A percentile compares a stretch with the other conserved stretches of the same genome.
phyloP scores from a whole-genome alignment of 2,329 filamentous ascomycete genomes.

The Aquanectria penicillioides region DNA sequence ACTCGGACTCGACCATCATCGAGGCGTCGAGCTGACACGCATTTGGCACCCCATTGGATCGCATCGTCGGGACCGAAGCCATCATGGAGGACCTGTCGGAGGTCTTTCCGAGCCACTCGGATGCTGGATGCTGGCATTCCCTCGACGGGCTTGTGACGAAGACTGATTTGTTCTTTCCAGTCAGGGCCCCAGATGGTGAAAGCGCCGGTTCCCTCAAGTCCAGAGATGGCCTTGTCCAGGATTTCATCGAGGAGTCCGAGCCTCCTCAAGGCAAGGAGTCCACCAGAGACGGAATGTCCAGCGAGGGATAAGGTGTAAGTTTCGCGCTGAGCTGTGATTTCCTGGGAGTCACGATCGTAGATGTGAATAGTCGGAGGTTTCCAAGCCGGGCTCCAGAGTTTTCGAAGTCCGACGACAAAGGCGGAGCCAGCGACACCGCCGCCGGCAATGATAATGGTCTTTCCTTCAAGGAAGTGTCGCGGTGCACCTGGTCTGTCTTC shows the following conservation, averaged over 20 bases:
- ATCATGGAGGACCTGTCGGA: conserved; percentile 48
- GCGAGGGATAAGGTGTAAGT: conserved; percentile 53
- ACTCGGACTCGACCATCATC: conserved; percentile 39
- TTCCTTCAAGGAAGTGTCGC: conserved; percentile 49
- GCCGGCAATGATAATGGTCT: conserved; percentile 55
- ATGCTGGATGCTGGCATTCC: conserved; percentile 50
- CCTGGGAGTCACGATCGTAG: conserved; percentile 53
- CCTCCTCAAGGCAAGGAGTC: conserved; percentile 50
- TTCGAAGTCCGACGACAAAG: conserved; percentile 52
- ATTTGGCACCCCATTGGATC: conserved; percentile 41
- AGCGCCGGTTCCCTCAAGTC: conserved; percentile 40
- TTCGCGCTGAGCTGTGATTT: conserved; percentile 43
- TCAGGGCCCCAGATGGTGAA: conserved; percentile 54
- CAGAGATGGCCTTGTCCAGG: conserved; percentile 45
- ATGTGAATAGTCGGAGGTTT: conserved; percentile 49
- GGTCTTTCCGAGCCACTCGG: conserved; percentile 49
- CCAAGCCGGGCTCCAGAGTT: conserved; percentile 47
- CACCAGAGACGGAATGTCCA: conserved; percentile 47
- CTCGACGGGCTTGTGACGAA: conserved; percentile 43
- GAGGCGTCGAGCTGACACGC: conserved; percentile 36
- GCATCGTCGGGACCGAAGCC: conserved; percentile 25
- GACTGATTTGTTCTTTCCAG: conserved; percentile 48
- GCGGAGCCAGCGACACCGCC: conserved; percentile 55
- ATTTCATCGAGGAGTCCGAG: conserved; percentile 50
- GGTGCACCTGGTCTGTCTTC: conserved; percentile 3